Conservation (phyloP, 2,329 filamentous ascomycete genomes). For the Fusarium nisikadoi region DNA sequence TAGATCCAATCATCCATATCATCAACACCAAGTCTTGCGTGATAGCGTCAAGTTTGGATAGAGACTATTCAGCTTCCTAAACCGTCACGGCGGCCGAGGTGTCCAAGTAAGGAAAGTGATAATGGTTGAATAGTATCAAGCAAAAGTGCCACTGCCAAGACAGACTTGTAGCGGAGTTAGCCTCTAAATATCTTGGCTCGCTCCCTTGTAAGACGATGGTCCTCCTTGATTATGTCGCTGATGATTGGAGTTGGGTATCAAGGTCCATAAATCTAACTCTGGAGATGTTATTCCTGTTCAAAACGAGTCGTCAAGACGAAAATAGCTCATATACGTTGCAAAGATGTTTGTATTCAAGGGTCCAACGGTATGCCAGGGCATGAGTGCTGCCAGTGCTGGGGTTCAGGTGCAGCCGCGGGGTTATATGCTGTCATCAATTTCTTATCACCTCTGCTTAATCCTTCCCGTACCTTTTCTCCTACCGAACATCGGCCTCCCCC, state of each 20-base stretch:
- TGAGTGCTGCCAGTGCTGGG: not conserved
- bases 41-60: conserved; percentile 19
- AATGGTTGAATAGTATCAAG: conserved; percentile 14
- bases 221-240: not conserved
- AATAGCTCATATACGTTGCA: not conserved
- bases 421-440: conserved; percentile 8
- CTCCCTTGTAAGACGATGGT: not conserved
- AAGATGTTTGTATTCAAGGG: not conserved
- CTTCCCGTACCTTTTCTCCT: conserved; percentile 23
- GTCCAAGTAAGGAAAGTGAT: conserved; percentile 42
- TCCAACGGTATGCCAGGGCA: not conserved
- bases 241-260: not conserved
- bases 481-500: conserved; percentile 12
- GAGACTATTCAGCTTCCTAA: conserved; percentile 39
- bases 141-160: conserved; percentile 33
- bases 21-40: conserved; percentile 32
- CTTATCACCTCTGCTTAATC: conserved; percentile 17
- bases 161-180: conserved; percentile 11
- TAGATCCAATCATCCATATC: conserved; percentile 15
- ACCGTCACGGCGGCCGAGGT: conserved; percentile 29
- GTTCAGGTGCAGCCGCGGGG: conserved; percentile 3
- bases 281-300: not conserved
- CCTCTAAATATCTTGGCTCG: conserved; percentile 16
- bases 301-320: not conserved
- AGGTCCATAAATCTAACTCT: not conserved